Conservation (phyloP, 106 monocot genomes). For the Allium fistulosum region DNA sequence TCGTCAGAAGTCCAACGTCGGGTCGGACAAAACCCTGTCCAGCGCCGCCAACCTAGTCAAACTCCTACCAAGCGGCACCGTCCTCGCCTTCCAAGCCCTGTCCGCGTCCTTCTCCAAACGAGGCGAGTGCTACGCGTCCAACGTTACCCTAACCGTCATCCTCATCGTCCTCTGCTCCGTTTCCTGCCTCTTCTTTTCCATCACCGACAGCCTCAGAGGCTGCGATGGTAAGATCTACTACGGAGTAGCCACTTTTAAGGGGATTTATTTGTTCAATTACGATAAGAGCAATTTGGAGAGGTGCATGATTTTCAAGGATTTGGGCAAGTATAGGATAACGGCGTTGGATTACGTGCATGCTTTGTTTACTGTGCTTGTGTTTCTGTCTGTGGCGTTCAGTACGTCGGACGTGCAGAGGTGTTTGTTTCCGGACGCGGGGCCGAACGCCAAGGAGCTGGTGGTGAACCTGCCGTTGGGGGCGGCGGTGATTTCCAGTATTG, state of each 20-base stretch:
- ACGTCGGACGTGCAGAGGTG: constrained; percentile 31
- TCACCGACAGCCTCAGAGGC: constrained; percentile 46
- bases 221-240: constrained; percentile 39
- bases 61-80: constrained; percentile 38
- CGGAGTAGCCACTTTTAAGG: constrained; percentile 27
- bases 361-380: constrained; percentile 27
- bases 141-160: constrained; percentile 27
- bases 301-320: constrained; percentile 10
- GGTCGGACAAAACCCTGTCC: constrained; percentile 17
- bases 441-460: constrained; percentile 24
- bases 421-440: constrained; percentile 23
- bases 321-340: constrained; percentile 13
- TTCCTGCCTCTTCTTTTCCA: constrained; percentile 48
- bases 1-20: background rate
- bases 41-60: constrained; percentile 14
- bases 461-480: constrained; percentile 55
- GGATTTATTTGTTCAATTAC: constrained; percentile 38
- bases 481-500: constrained; percentile 35
- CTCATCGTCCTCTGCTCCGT: constrained; percentile 26
- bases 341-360: constrained; percentile 42
- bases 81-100: constrained; percentile 44
- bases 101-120: constrained; percentile 45
- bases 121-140: constrained; percentile 39
- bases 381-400: constrained; percentile 32
- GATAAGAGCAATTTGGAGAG: constrained; percentile 10